phyloP scores from a whole-genome alignment of 495 filamentous ascomycete species.

The Cryomyces minteri region DNA sequence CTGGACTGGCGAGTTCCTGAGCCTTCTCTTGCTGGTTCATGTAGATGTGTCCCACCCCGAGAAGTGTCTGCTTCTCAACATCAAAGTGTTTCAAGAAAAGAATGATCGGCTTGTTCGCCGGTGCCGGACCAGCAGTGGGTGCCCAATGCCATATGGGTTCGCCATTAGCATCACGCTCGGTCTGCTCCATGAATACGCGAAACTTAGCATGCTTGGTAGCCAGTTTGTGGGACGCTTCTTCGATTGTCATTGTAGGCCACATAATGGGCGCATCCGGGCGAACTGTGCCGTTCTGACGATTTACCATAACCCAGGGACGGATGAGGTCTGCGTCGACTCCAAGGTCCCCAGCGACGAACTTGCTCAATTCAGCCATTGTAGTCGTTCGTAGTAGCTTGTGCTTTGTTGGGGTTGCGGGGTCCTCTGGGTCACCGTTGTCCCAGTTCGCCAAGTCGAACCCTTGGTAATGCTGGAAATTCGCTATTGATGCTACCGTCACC shows the following conservation, averaged over 20 bases:
- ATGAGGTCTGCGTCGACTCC: constrained; percentile 40
- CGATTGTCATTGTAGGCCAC: constrained; percentile 60
- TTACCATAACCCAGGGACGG: constrained; percentile 92
- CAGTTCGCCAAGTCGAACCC: constrained; percentile 70
- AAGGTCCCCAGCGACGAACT: constrained; percentile 49
- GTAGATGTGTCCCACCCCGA: constrained; percentile 65
- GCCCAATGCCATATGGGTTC: constrained; percentile 47
- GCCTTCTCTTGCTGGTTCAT: constrained; percentile 76
- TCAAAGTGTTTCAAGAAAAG: constrained; percentile 92
- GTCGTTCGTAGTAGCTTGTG: constrained; percentile 56
- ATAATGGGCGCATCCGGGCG: constrained; percentile 73
- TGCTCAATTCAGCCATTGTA: constrained; percentile 54
- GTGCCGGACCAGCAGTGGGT: constrained; percentile 19
- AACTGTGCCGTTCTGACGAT: constrained; percentile 91
- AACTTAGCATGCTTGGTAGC: constrained; percentile 56
- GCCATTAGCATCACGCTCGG: constrained; percentile 46
- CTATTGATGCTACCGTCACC: constrained; percentile 60
- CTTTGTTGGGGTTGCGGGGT: constrained; percentile 35
- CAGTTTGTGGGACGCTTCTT: constrained; percentile 53
- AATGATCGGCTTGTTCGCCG: constrained; percentile 40
- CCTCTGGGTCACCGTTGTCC: constrained; percentile 31
- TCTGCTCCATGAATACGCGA: constrained; percentile 65
- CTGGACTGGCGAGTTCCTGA: constrained; percentile 61
- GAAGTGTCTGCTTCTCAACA: constrained; percentile 48
- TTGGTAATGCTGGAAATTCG: constrained; percentile 59